Evolutionary conservation across 1,139 yeast genomes (phyloP).

Genomic region (Saccharomycopsis crataegensis): DNA sequence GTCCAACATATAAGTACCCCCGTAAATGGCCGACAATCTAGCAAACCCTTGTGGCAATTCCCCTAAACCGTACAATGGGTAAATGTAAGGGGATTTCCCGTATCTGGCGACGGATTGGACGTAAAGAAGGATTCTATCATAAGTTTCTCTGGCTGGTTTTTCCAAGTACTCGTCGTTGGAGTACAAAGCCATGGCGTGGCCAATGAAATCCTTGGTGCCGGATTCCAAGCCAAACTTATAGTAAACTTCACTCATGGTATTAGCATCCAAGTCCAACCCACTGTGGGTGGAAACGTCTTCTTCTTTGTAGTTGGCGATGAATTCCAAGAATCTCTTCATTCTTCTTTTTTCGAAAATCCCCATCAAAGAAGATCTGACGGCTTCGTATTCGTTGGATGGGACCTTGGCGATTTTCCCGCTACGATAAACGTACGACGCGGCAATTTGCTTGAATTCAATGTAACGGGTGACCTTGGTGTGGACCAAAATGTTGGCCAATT

Average conservation of each 20-base stretch:
- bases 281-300: conserved; percentile 77
- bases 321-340: conserved; percentile 86
- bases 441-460: conserved; percentile 91
- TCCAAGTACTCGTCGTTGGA: conserved; percentile 83
- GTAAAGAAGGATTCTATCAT: conserved; percentile 78
- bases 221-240: conserved; percentile 84
- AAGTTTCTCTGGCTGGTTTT: conserved; percentile 89
- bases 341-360: conserved; percentile 95
- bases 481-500: conserved; percentile 86
- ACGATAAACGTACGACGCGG: conserved; percentile 91
- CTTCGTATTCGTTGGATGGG: conserved; percentile 88
- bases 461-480: conserved; percentile 95
- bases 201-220: conserved; percentile 94
- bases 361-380: conserved; percentile 85
- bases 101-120: conserved; percentile 88
- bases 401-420: conserved; percentile 90
- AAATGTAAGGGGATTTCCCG: conserved; percentile 94
- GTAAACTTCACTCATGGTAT: conserved; percentile 90
- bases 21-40: conserved; percentile 91
- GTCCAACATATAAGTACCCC: conserved; percentile 97
- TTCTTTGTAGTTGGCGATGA: conserved; percentile 75
- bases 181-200: conserved; percentile 98
- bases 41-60: conserved; percentile 99
- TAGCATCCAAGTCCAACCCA: conserved; percentile 75
- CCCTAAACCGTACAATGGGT: conserved; percentile 94